Evolutionary conservation across 768 basidiomycete genomes (phyloP).

Genomic region (Russula compacta): DNA sequence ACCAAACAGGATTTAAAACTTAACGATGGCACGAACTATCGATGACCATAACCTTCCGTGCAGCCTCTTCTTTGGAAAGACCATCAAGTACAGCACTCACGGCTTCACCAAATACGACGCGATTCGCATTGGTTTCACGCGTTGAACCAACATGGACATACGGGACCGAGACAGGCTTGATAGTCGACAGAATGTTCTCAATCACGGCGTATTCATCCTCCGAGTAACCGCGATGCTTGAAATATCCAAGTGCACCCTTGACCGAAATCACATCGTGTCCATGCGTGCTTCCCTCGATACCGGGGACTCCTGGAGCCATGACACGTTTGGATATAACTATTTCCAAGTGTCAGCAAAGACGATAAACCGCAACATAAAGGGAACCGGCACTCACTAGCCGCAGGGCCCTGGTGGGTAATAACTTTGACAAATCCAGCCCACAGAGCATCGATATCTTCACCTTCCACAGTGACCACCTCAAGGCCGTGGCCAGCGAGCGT

Average conservation of each 20-base stretch:
- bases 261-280: conserved; percentile 84
- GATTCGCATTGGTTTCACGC: conserved; percentile 70
- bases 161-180: conserved; percentile 47
- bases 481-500: conserved; percentile 78
- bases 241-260: conserved; percentile 69
- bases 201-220: conserved; percentile 30
- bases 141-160: conserved; percentile 62
- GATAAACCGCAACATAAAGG: not conserved
- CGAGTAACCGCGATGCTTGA: conserved; percentile 53
- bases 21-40: conserved; percentile 49
- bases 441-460: conserved; percentile 72
- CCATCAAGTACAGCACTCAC: conserved; percentile 71
- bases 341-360: not conserved
- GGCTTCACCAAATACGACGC: conserved; percentile 79
- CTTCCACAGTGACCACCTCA: conserved; percentile 62
- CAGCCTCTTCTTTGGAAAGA: conserved; percentile 66
- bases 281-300: conserved; percentile 70
- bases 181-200: conserved; percentile 47
- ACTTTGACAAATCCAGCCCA: conserved; percentile 56
- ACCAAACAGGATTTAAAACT: not conserved
- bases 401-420: conserved; percentile 61
- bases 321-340: conserved; percentile 57
- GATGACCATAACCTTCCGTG: conserved; percentile 77
- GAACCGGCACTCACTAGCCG: conserved; percentile 45
- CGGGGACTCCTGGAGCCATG: conserved; percentile 40